A percentile compares a stretch with the other conserved stretches of the same genome.
phyloP scores from a whole-genome alignment of 2,329 filamentous ascomycete species.

The Seiridium unicorne region DNA sequence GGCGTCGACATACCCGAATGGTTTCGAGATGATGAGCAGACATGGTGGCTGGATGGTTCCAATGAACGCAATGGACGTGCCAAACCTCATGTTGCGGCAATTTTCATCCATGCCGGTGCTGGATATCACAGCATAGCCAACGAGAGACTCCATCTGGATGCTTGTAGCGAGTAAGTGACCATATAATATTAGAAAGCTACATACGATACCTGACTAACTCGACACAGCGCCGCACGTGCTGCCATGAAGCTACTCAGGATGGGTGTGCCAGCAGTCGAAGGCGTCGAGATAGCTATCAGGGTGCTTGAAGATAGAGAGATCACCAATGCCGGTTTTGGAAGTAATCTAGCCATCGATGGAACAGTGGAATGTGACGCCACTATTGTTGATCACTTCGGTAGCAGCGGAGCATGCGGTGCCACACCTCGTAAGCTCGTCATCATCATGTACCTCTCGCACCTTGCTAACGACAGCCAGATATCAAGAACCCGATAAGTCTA shows the following conservation, averaged over 20 bases:
- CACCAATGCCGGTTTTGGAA: slow-evolving; percentile 94
- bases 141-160: slow-evolving; percentile 78
- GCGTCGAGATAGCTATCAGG: slow-evolving; percentile 84
- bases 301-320: slow-evolving; percentile 91
- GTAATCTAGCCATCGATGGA: slow-evolving; percentile 88
- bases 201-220: slow-evolving; percentile 1
- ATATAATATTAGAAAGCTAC: neutral
- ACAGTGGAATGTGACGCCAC: slow-evolving; percentile 93
- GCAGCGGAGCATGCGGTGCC: slow-evolving; percentile 90
- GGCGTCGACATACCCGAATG: neutral
- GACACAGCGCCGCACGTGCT: slow-evolving; percentile 72
- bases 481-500: slow-evolving; percentile 88
- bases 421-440: slow-evolving; percentile 70
- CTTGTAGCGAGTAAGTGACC: slow-evolving; percentile 77
- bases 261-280: slow-evolving; percentile 80
- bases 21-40: neutral
- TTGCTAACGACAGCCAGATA: slow-evolving; percentile 50
- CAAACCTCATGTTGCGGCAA: slow-evolving; percentile 51
- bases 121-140: slow-evolving; percentile 90
- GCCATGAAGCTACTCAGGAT: slow-evolving; percentile 79
- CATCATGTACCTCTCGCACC: neutral
- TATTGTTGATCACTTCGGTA: slow-evolving; percentile 84
- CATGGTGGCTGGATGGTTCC: slow-evolving; percentile 34
- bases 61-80: slow-evolving; percentile 36
- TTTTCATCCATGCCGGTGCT: slow-evolving; percentile 94